Evolutionary conservation across 2,329 filamentous ascomycete genomes (phyloP).

Genomic region (Ophiostoma ulmi): DNA sequence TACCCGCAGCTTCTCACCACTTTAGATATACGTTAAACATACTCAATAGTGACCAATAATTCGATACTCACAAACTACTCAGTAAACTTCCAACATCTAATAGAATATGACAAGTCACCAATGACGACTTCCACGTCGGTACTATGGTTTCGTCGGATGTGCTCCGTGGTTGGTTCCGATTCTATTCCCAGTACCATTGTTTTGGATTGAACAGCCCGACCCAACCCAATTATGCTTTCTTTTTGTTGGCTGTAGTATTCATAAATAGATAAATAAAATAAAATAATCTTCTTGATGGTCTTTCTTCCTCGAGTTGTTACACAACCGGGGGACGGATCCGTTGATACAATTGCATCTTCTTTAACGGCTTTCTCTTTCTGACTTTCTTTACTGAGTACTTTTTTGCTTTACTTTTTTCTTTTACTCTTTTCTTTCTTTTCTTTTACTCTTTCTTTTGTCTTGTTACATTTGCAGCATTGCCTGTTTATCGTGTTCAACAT

Average conservation of each 20-base stretch:
- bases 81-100: too few species aligned
- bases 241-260: not conserved
- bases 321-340: too few species aligned
- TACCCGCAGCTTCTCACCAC: not conserved
- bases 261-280: not conserved
- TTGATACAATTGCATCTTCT: too few species aligned
- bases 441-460: too few species aligned
- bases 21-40: not conserved
- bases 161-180: not conserved
- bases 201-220: not conserved
- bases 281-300: too few species aligned
- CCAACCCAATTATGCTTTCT: not conserved
- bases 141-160: not conserved
- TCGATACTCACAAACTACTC: not conserved
- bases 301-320: too few species aligned
- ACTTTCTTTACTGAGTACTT: too few species aligned
- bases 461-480: too few species aligned
- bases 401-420: too few species aligned
- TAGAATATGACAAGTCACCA: conserved; percentile 2
- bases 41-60: not conserved
- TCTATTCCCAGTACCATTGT: not conserved
- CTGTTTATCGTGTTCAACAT: too few species aligned
- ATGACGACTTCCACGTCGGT: not conserved
- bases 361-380: too few species aligned
- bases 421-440: too few species aligned